phyloP scores from a whole-genome alignment of 495 filamentous ascomycete genomes.

The Aspergillus sparsus region DNA sequence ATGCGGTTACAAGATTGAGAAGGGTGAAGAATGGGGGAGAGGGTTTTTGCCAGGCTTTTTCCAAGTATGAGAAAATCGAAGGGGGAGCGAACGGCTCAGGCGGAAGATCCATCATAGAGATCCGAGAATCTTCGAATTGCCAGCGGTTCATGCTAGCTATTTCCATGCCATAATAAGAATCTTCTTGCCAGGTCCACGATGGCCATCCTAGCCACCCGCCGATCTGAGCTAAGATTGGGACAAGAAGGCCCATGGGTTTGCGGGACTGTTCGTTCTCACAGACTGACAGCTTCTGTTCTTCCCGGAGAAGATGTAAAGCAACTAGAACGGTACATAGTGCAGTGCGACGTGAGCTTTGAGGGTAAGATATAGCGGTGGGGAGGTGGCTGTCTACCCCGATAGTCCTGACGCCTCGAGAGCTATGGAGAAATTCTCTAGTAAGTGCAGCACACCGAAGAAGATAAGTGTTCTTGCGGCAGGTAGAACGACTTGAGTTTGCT shows the following conservation, averaged over 20 bases:
- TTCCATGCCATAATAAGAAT: conserved; percentile 69
- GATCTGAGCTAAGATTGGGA: conserved; percentile 75
- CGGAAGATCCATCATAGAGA: conserved; percentile 47
- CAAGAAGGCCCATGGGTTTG: conserved; percentile 55
- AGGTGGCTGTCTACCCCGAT: conserved; percentile 59
- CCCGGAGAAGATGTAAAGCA: conserved; percentile 78
- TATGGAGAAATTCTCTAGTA: conserved; percentile 60
- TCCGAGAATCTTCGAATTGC: conserved; percentile 59
- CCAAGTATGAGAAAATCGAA: conserved; percentile 69
- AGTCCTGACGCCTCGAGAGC: conserved; percentile 49
- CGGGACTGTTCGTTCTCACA: conserved; percentile 57
- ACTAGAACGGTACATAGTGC: conserved; percentile 69
- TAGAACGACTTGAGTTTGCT: conserved; percentile 36
- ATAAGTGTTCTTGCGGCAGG: conserved; percentile 48
- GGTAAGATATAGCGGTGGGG: conserved; percentile 58
- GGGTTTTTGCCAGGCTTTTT: conserved; percentile 38
- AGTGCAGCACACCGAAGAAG: conserved; percentile 45
- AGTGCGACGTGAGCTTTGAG: conserved; percentile 55
- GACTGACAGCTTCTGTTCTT: conserved; percentile 84
- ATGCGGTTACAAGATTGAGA: conserved; percentile 52
- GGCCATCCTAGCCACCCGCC: conserved; percentile 82
- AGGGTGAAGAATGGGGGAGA: conserved; percentile 59
- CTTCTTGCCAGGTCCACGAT: conserved; percentile 59
- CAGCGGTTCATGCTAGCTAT: conserved; percentile 60
- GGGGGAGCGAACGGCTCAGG: conserved; percentile 65